Base-by-base conservation (phyloP, 1,139 yeast species). In the Candida glucosophila region DNA sequence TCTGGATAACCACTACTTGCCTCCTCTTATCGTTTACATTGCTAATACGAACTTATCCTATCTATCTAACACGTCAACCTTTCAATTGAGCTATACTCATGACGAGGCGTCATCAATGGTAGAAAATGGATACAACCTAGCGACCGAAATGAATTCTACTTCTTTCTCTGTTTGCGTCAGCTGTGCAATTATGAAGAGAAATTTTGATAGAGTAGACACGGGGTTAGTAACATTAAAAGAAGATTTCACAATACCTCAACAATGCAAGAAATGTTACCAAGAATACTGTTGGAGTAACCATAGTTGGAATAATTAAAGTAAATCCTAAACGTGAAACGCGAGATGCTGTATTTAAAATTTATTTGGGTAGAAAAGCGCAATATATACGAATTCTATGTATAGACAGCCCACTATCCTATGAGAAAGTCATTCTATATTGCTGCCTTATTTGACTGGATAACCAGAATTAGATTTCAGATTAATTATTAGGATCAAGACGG, bases 121-220 rank as follows among this genome's bases (percentile, higher is more conserved):
- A 11, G 43, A 49, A 20, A 74, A 73, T 39, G 80, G 81, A 0
- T 59, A 55, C 37, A 57, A 63, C 27, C 40, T 73, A 22, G 77
- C 74, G 17, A 70, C 76, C 1, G 43, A 41, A 25, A 51, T 44
- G 14, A 63, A 71, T 34, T 60, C 67, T 2, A 47, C 66, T 0
- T 49, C 54, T 18, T 76, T 57, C 44, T 52, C 67, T 5, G 49
- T 55, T 15, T 77, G 86, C 42, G 37, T 77, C 7, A 73, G 71
- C 6, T 77, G 86, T 50, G 70, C 80, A 1, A 47, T 74, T 14
- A 36, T 75, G 12, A 74, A 73, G 37, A 52, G 83, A 36, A 58
- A 64, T 18, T 65, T 66, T 34, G 82, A 75, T 33, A 49, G 70
- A 25, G 48, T 22, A 26, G 42, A 20, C 27, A 41, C n/a, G n/a